Conservation (phyloP, 306 rosid species). For the Dryas alaskensis region DNA sequence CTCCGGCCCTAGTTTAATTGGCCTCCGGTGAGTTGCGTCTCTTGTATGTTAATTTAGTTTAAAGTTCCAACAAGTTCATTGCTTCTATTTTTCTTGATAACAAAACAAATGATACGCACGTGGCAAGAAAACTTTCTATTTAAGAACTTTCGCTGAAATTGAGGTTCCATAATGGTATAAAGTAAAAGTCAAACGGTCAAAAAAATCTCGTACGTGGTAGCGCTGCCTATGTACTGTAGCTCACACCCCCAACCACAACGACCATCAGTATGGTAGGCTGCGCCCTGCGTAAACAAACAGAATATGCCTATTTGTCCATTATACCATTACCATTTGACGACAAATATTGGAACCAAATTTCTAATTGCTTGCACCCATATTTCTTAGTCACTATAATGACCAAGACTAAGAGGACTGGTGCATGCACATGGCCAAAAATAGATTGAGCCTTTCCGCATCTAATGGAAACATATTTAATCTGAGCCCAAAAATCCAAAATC, state of each 20-base stretch:
- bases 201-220: neutral
- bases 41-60: too few species aligned
- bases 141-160: conserved; percentile 1
- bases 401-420: too few species aligned
- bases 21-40: too few species aligned
- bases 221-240: neutral
- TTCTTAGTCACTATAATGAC: too few species aligned
- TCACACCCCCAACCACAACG: neutral
- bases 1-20: too few species aligned
- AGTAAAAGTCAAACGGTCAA: neutral
- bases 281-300: too few species aligned
- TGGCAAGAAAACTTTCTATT: neutral
- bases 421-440: neutral
- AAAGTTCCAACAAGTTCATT: too few species aligned
- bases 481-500: neutral
- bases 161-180: neutral
- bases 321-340: neutral
- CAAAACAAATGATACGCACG: neutral
- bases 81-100: too few species aligned
- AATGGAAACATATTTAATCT: neutral
- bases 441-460: neutral
- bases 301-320: too few species aligned
- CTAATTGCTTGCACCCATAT: neutral
- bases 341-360: neutral
- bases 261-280: neutral